Conservation (phyloP, 2,329 filamentous ascomycete genomes). For the Xylaria sp. region DNA sequence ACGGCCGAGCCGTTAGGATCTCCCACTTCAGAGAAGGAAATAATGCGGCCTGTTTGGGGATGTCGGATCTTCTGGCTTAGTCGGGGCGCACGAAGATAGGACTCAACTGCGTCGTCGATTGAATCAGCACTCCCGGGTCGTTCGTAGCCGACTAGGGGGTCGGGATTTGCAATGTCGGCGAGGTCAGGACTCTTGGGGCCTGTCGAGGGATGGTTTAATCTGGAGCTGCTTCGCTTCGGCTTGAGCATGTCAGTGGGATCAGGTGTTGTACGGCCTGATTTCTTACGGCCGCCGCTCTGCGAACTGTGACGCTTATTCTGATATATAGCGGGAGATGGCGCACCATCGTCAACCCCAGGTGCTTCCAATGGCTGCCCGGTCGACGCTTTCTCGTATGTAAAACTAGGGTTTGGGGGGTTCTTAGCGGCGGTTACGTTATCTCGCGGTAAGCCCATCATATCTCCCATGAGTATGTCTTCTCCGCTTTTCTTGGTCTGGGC, state of each 20-base stretch:
- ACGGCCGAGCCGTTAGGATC: constrained; percentile 91
- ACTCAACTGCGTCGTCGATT: constrained; percentile 86
- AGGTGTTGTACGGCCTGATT: constrained; percentile 61
- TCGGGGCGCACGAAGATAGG: constrained; percentile 83
- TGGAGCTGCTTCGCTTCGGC: constrained; percentile 66
- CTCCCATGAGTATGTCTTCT: constrained; percentile 46
- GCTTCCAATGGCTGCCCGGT: constrained; percentile 41
- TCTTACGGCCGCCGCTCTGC: constrained; percentile 57
- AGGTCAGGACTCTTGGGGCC: constrained; percentile 51
- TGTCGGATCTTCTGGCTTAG: constrained; percentile 89
- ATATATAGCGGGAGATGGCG: constrained; percentile 74
- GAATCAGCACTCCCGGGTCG: constrained; percentile 84
- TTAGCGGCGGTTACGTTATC: constrained; percentile 37
- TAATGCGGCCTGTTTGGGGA: constrained; percentile 84
- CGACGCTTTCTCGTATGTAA: constrained; percentile 40
- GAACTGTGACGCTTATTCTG: constrained; percentile 66
- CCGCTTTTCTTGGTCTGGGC: constrained; percentile 39
- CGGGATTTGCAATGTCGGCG: constrained; percentile 45
- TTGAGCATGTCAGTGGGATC: constrained; percentile 57
- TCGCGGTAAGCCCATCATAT: constrained; percentile 46
- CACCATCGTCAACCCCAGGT: constrained; percentile 67
- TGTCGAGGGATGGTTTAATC: constrained; percentile 67
- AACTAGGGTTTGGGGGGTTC: constrained; percentile 38
- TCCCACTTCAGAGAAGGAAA: constrained; percentile 96
- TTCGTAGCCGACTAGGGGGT: constrained; percentile 69